These are phyloP conservation scores for Poa pratensis DNA, from an alignment of 176 grass and related monocot genomes.

Conservation along the genomic window DNA sequence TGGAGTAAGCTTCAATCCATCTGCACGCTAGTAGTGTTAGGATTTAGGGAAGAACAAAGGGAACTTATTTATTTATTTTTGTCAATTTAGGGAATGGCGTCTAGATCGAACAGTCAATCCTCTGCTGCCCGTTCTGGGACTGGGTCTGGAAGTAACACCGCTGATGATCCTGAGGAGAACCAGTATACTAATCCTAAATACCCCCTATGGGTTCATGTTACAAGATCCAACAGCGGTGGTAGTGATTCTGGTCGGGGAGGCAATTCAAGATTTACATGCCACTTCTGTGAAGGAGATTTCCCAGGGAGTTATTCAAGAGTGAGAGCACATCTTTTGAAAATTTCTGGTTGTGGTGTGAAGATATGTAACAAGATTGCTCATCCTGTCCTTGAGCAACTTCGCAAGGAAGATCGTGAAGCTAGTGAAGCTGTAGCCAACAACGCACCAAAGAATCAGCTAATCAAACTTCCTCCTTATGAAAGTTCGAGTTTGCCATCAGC, in stretches of 20 bases:
- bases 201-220: not conserved
- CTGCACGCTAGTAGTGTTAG: too few species aligned
- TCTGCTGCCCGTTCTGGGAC: not conserved
- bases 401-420: slow-evolving; percentile 12
- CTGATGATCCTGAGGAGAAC: slow-evolving; percentile 20
- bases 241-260: not conserved
- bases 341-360: not conserved
- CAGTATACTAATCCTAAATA: not conserved
- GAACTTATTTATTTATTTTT: too few species aligned
- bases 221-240: not conserved
- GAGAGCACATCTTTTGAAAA: not conserved
- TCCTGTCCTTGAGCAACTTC: not conserved
- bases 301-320: not conserved
- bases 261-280: not conserved
- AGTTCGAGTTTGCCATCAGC: too few species aligned
- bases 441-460: too few species aligned
- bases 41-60: too few species aligned
- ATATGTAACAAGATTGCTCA: not conserved
- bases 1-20: too few species aligned
- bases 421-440: not conserved
- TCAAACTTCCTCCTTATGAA: too few species aligned
- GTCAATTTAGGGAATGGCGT: too few species aligned
- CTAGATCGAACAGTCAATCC: not conserved
- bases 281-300: too few species aligned
- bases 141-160: not conserved